Conservation (phyloP, 2,329 filamentous ascomycete species). For the Ophiostoma perfectum region DNA sequence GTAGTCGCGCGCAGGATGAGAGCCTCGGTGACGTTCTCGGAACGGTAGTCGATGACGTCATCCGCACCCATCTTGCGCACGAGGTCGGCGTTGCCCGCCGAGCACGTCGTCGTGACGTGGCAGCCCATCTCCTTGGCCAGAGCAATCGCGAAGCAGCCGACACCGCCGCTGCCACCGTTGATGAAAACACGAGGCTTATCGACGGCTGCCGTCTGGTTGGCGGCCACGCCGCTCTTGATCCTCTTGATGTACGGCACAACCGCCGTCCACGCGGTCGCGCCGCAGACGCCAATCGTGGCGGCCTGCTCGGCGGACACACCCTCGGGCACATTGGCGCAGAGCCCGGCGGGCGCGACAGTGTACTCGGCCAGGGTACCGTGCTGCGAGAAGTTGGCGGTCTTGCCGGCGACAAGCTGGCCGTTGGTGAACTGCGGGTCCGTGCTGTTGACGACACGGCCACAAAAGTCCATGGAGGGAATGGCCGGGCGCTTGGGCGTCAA, state of each 20-base stretch:
- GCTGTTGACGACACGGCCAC: constrained; percentile 41
- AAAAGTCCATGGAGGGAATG: constrained; percentile 47
- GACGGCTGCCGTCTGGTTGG: not conserved
- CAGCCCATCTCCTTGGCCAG: constrained; percentile 34
- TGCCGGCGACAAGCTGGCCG: constrained; percentile 28
- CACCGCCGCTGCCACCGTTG: constrained; percentile 37
- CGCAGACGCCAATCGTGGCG: constrained; percentile 28
- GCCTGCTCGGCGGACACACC: constrained; percentile 27
- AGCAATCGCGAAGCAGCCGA: constrained; percentile 37
- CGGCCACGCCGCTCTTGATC: not conserved
- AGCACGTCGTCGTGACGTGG: constrained; percentile 36
- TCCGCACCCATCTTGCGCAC: constrained; percentile 35
- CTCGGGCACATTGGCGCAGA: constrained; percentile 22
- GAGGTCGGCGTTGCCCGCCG: constrained; percentile 34
- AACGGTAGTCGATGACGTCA: constrained; percentile 36
- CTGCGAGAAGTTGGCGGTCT: constrained; percentile 15
- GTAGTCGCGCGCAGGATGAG: constrained; percentile 19
- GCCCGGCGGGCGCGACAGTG: constrained; percentile 19
- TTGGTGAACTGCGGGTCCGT: constrained; percentile 17
- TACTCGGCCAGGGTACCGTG: constrained; percentile 28
- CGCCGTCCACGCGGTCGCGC: constrained; percentile 28
- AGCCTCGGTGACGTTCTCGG: constrained; percentile 22
- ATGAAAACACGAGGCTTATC: constrained; percentile 30
- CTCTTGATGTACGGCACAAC: constrained; percentile 25
- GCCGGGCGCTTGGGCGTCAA: constrained; percentile 37